A percentile compares a stretch with the other conserved stretches of the same genome.
Conservation (phyloP, 106 monocot genomes). For the Apostasia shenzhenica region DNA sequence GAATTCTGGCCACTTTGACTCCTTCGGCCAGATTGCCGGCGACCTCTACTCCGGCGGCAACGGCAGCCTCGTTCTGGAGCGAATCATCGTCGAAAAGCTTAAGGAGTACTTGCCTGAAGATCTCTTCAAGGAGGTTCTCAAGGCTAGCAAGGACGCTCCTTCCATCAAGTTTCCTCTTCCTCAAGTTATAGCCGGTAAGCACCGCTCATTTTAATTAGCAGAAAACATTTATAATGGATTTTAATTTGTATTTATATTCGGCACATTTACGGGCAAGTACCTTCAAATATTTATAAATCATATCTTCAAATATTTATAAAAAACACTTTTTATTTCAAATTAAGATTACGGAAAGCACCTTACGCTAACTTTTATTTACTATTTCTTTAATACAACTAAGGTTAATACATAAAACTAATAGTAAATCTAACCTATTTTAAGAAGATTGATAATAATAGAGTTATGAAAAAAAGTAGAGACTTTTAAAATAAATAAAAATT, state of each 20-base stretch:
- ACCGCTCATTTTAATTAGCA: neutral
- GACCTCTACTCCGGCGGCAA: slow-evolving; percentile 28
- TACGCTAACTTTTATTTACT: too few species aligned
- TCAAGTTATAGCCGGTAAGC: slow-evolving; percentile 47
- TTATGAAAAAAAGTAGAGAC: too few species aligned
- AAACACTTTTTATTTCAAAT: too few species aligned
- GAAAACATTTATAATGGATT: neutral
- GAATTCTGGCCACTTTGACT: slow-evolving; percentile 30
- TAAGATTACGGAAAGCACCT: too few species aligned
- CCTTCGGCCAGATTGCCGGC: slow-evolving; percentile 35
- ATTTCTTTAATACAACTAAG: too few species aligned
- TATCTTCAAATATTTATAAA: too few species aligned
- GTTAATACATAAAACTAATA: too few species aligned
- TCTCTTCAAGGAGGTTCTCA: slow-evolving; percentile 19
- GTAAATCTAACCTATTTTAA: too few species aligned
- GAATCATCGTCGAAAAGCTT: slow-evolving; percentile 27
- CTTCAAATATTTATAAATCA: too few species aligned
- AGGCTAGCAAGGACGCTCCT: slow-evolving; percentile 10
- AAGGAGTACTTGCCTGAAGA: slow-evolving; percentile 43
- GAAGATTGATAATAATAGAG: too few species aligned
- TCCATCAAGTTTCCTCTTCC: slow-evolving; percentile 49
- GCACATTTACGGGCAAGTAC: too few species aligned
- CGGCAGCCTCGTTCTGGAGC: slow-evolving; percentile 8
- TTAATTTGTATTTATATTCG: neutral
- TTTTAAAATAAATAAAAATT: too few species aligned